Evolutionary conservation across 495 filamentous ascomycete genomes (phyloP).

Genomic region (Daldinia childiae): DNA sequence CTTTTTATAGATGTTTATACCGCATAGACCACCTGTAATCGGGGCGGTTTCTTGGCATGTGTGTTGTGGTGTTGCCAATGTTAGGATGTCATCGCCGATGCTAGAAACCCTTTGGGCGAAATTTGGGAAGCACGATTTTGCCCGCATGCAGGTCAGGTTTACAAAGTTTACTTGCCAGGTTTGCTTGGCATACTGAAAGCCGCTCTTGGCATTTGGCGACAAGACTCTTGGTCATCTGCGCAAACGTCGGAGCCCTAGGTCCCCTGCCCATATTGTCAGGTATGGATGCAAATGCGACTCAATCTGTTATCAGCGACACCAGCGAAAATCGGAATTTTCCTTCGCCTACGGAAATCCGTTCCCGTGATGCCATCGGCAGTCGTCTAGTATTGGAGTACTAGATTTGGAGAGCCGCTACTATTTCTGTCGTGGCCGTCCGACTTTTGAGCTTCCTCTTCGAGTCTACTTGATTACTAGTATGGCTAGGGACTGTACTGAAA

Average conservation of each 20-base stretch:
- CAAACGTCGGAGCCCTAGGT: conserved; percentile 33
- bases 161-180: conserved; percentile 13
- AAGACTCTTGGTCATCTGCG: conserved; percentile 37
- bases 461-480: conserved; percentile 42
- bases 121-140: conserved; percentile 13
- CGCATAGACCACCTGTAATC: conserved; percentile 1
- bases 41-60: conserved; percentile 23
- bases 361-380: conserved; percentile 42
- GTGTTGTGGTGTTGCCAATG: conserved; percentile 18
- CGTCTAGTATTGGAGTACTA: conserved; percentile 25
- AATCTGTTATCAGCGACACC: conserved; percentile 35
- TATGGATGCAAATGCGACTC: conserved; percentile 36
- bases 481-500: conserved; percentile 22
- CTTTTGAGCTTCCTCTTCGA: conserved; percentile 42
- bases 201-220: conserved; percentile 33
- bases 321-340: conserved; percentile 28
- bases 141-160: conserved; percentile 7
- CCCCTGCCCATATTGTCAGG: conserved; percentile 32
- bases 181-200: conserved; percentile 17
- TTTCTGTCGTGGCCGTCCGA: conserved; percentile 25
- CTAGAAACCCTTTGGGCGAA: conserved; percentile 12
- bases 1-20: conserved; percentile 29
- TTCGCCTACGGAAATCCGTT: conserved; percentile 30
- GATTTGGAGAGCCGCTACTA: conserved; percentile 37
- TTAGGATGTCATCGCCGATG: conserved; percentile 20